Conservation (phyloP, 192 early-diverging fungal species). For the Gryganskiella cystojenkinii region DNA sequence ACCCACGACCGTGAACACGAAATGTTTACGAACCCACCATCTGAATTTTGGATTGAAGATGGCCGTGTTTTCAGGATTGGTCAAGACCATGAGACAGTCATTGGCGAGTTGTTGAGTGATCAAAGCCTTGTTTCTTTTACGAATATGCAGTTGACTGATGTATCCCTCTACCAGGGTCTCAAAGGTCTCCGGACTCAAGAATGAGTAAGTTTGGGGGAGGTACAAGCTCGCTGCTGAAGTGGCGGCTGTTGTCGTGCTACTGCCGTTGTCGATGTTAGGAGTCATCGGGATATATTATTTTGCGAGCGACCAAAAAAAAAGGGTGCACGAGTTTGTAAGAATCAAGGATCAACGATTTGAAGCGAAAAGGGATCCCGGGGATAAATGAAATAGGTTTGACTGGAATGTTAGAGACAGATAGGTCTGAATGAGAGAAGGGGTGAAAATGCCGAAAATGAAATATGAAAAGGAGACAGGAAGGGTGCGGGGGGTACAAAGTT, state of each 20-base stretch:
- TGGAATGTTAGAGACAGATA: too few species aligned
- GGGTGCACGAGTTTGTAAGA: too few species aligned
- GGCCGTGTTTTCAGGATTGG: slow-evolving; percentile 28
- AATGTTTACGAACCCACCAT: slow-evolving; percentile 32
- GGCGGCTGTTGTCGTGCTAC: slow-evolving; percentile 4
- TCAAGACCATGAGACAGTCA: slow-evolving; percentile 30
- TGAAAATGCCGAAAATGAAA: neutral
- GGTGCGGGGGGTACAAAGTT: neutral
- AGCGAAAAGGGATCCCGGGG: too few species aligned
- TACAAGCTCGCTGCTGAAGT: slow-evolving; percentile 23
- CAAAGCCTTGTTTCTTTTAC: slow-evolving; percentile 32
- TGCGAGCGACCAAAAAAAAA: neutral
- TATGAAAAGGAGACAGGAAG: neutral
- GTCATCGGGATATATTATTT: neutral
- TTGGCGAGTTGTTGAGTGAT: slow-evolving; percentile 33
- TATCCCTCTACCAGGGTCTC: slow-evolving; percentile 25
- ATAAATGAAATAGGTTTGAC: too few species aligned
- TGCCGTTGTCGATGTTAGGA: neutral
- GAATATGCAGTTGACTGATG: slow-evolving; percentile 28
- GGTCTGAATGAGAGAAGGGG: slow-evolving; percentile 1
- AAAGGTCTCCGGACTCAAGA: slow-evolving; percentile 39
- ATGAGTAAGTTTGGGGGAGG: slow-evolving; percentile 46
- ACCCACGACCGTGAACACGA: slow-evolving; percentile 26
- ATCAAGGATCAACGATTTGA: neutral
- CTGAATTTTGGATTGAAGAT: slow-evolving; percentile 31